phyloP scores from a whole-genome alignment of 1,139 yeast genomes.

The Lodderomyces oxycetoniae region DNA sequence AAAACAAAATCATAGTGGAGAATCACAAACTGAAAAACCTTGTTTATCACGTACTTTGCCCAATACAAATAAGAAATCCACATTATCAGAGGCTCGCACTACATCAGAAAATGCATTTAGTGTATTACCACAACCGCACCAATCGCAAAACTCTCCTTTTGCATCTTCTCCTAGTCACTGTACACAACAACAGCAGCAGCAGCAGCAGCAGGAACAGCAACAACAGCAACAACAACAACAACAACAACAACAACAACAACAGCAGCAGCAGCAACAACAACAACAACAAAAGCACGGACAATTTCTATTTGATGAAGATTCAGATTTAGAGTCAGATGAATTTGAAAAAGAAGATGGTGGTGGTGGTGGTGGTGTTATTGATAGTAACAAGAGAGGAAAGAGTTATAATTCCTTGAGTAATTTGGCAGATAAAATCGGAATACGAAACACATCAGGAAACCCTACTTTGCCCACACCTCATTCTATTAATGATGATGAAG shows the following conservation, averaged over 20 bases:
- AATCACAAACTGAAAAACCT: neutral
- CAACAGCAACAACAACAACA: conserved; percentile 14
- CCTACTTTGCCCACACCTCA: neutral
- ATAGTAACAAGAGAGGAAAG: conserved; percentile 7
- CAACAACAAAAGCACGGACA: conserved; percentile 14
- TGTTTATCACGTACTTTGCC: conserved; percentile 17
- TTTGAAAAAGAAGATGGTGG: conserved; percentile 16
- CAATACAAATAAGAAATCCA: conserved; percentile 30
- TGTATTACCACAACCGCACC: conserved; percentile 14
- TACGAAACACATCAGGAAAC: conserved; percentile 25
- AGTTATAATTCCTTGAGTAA: conserved; percentile 45
- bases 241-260: neutral
- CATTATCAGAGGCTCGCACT: conserved; percentile 45
- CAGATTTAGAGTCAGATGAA: conserved; percentile 18
- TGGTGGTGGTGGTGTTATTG: conserved; percentile 3
- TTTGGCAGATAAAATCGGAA: conserved; percentile 47
- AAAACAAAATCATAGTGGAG: neutral
- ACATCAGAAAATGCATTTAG: conserved; percentile 41
- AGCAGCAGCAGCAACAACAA: conserved; percentile 1
- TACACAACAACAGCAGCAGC: neutral
- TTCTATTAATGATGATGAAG: conserved; percentile 1
- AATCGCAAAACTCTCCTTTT: conserved; percentile 11
- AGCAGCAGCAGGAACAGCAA: conserved; percentile 2
- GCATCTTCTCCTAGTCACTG: neutral
- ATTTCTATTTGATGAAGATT: conserved; percentile 34